Percentiles rank a stretch among this genome's conserved stretches.
phyloP scores from a whole-genome alignment of 2,329 filamentous ascomycete genomes.

The Thielaviopsis euricoi region DNA sequence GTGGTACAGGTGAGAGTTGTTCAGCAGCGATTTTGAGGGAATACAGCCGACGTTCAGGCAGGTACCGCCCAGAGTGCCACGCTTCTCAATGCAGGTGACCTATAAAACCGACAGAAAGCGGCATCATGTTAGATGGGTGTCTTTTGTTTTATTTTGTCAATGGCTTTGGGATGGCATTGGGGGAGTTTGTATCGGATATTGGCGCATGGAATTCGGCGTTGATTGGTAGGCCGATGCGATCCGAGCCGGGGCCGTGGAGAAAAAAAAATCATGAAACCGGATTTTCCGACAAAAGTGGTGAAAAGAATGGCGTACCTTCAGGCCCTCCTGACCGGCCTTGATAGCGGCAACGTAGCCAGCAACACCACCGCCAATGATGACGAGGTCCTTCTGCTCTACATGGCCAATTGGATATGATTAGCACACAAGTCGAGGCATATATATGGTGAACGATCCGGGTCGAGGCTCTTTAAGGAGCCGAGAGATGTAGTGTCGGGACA shows the following conservation, averaged over 20 bases:
- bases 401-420: constrained; percentile 13
- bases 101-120: constrained; percentile 22
- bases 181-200: neutral
- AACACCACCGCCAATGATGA: constrained; percentile 96
- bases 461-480: neutral
- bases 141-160: neutral
- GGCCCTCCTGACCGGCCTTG: constrained; percentile 91
- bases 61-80: constrained; percentile 83
- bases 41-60: constrained; percentile 99
- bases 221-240: neutral
- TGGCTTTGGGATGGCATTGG: neutral
- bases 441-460: neutral
- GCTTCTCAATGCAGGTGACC: constrained; percentile 98
- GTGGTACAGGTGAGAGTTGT: constrained; percentile 98
- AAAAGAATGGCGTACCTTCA: constrained; percentile 59
- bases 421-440: constrained; percentile 23
- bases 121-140: neutral
- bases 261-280: constrained; percentile 4
- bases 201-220: neutral
- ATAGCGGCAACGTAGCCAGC: constrained; percentile 98
- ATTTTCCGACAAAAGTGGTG: neutral
- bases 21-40: constrained; percentile 96
- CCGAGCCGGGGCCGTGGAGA: neutral
- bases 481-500: neutral
- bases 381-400: constrained; percentile 80